Evolutionary conservation across 176 grass and related monocot genomes (phyloP), one percentile per base, ranked within the genome.

Genomic region (Echinochloa phyllopogon): DNA sequence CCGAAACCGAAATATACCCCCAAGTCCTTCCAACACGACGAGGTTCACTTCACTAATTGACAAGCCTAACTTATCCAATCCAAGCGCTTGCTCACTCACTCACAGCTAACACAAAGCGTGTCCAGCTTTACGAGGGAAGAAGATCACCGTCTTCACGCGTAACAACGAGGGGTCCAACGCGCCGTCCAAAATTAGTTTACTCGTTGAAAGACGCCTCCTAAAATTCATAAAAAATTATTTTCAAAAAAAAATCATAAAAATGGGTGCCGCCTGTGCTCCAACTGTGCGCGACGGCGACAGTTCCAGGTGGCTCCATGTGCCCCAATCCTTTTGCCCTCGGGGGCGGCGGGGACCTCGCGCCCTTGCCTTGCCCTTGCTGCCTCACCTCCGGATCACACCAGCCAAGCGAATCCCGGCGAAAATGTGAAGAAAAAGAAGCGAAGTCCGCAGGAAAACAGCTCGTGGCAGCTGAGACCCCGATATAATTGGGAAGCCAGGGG

Each of bases 291-390:
- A 81, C 60, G 48, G 77, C 45, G 77, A 81, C 69, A 58, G 45
- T 74, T 25, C 12, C 59, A 81, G 69, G 40, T 81, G 56, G 68
- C 85, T 74, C 38, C 78, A 67, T 67, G 78, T 74, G 85, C 37
- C 17, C 47, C n/a, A 36, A 66, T 40, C 47, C 57, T 57, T 63
- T 81, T 20, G 64, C 79, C 57, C 6, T 33, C 16, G 41, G 23
- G 55, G 69, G 8, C 15, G 3, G 18, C 37, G 61, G 27, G 2
- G 8, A 24, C 58, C 24, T 39, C 14, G 61, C 44, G n/a, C n/a
- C n/a, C n/a, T n/a, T n/a, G n/a, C n/a, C n/a, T n/a, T 21, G 29
- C 27, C n/a, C n/a, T n/a, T n/a, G 1, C 20, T 10, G 20, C 17
- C 16, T 6, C 65, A 14, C 18, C 29, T 51, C 77, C 15, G 33